These are phyloP conservation scores for Serpula lacrymans DNA, from an alignment of 768 basidiomycete genomes.

Conservation along the genomic window DNA sequence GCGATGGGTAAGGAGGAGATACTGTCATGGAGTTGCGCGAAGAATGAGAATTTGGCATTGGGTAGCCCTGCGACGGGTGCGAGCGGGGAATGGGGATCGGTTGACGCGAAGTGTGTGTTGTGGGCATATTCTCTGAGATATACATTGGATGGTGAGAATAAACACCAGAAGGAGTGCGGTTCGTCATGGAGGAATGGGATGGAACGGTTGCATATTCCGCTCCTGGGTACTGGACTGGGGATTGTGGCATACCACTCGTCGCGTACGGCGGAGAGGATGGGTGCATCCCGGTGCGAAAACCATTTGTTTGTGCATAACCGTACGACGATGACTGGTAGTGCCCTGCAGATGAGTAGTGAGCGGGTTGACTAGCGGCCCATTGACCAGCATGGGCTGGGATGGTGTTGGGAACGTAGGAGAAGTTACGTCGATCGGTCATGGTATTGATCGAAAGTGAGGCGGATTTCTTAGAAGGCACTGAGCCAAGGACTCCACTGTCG, in stretches of 20 bases:
- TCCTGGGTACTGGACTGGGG: slow-evolving; percentile 15
- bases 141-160: slow-evolving; percentile 24
- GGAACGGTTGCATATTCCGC: slow-evolving; percentile 12
- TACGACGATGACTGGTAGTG: slow-evolving; percentile 3
- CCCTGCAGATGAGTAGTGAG: slow-evolving; percentile 18
- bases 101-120: slow-evolving; percentile 25
- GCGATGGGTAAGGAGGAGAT: slow-evolving; percentile 19
- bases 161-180: slow-evolving; percentile 13
- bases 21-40: slow-evolving; percentile 15
- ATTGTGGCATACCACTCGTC: slow-evolving; percentile 3
- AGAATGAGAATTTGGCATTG: slow-evolving; percentile 22
- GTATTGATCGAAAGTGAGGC: slow-evolving; percentile 3
- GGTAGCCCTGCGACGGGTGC: slow-evolving; percentile 35
- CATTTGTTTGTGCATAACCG: slow-evolving; percentile 16
- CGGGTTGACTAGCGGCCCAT: slow-evolving; percentile 18
- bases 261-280: slow-evolving; percentile 19
- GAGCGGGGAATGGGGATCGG: slow-evolving; percentile 30
- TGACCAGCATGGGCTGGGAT: slow-evolving; percentile 14
- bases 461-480: background rate
- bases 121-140: slow-evolving; percentile 20
- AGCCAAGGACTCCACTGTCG: too few relatives aligned
- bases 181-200: slow-evolving; percentile 17
- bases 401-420: slow-evolving; percentile 19
- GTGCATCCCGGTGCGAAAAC: slow-evolving; percentile 17
- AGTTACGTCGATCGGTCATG: slow-evolving; percentile 30